phyloP scores from a whole-genome alignment of 192 early-diverging fungal species.

The Coemansia sp. region DNA sequence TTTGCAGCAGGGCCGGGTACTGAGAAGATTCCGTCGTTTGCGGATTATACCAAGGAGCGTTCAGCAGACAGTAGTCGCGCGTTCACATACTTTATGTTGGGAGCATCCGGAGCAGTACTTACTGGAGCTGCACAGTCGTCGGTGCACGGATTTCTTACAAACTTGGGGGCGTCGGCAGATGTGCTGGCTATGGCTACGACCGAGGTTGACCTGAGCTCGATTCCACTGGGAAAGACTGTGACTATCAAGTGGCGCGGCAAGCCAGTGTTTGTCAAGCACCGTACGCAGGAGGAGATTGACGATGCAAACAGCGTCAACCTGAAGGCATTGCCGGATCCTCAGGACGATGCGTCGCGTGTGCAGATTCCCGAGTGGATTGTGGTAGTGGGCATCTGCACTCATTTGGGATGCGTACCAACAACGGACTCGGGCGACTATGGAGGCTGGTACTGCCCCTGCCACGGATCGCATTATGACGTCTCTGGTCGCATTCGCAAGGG shows the following conservation, averaged over 20 bases:
- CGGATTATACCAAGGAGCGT: conserved; percentile 72
- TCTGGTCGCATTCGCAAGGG: conserved; percentile 98
- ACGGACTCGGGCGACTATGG: conserved; percentile 97
- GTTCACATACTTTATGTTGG: conserved; percentile 93
- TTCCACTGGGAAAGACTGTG: conserved; percentile 96
- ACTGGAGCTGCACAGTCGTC: conserved; percentile 87
- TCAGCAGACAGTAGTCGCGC: conserved; percentile 66
- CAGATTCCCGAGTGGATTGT: conserved; percentile 96
- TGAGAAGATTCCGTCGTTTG: conserved; percentile 72
- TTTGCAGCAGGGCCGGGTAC: conserved; percentile 59
- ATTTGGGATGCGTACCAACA: conserved; percentile 96
- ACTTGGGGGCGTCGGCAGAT: conserved; percentile 96
- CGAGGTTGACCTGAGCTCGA: conserved; percentile 86
- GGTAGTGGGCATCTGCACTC: conserved; percentile 86
- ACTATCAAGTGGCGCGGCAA: conserved; percentile 99
- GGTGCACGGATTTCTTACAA: conserved; percentile 73
- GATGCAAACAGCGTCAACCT: conserved; percentile 86
- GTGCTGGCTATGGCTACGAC: conserved; percentile 97
- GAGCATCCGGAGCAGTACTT: conserved; percentile 78
- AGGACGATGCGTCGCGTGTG: conserved; percentile 86
- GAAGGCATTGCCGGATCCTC: conserved; percentile 81
- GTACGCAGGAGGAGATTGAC: conserved; percentile 90
- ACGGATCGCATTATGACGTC: conserved; percentile 99
- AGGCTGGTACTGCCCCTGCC: conserved; percentile 99
- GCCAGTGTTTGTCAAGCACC: conserved; percentile 96